These are phyloP conservation scores for Aspergillus luchuensis DNA, from an alignment of 2,329 filamentous ascomycete species.

Conservation along the genomic window DNA sequence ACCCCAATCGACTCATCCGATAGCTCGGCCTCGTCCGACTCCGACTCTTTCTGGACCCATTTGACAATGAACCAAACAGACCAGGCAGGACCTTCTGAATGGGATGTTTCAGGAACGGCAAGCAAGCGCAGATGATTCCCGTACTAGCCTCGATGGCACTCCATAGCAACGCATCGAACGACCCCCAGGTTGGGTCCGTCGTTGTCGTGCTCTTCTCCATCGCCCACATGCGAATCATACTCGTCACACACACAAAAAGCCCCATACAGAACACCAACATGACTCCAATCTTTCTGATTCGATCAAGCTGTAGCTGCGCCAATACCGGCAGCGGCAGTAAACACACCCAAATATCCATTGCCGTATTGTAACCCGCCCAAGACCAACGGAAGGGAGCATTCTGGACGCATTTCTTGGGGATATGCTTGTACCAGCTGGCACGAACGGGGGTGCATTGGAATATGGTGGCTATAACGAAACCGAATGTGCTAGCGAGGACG, in stretches of 20 bases:
- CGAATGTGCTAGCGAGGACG: slow-evolving; percentile 12
- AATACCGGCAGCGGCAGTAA: slow-evolving; percentile 6
- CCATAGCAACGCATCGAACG: slow-evolving; percentile 9
- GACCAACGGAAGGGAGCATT: slow-evolving; percentile 7
- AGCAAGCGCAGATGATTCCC: slow-evolving; percentile 13
- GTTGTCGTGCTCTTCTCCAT: slow-evolving; percentile 9
- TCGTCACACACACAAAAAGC: slow-evolving; percentile 8
- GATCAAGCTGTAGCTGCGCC: slow-evolving; percentile 5
- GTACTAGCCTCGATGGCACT: slow-evolving; percentile 14
- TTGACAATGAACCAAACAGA: slow-evolving; percentile 1
- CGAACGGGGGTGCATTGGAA: slow-evolving; percentile 13
- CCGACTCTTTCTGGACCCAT: not conserved
- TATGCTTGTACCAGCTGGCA: slow-evolving; percentile 6
- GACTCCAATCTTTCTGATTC: slow-evolving; percentile 3
- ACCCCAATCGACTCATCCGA: slow-evolving; percentile 4
- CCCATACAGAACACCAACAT: slow-evolving; percentile 12
- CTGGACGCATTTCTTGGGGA: slow-evolving; percentile 4
- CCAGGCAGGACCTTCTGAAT: slow-evolving; percentile 1
- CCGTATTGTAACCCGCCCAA: slow-evolving; percentile 8
- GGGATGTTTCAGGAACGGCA: slow-evolving; percentile 11
- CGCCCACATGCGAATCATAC: slow-evolving; percentile 9
- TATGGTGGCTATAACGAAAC: slow-evolving; percentile 9
- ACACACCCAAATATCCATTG: slow-evolving; percentile 9
- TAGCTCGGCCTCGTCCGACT: slow-evolving; percentile 4
- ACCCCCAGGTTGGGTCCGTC: slow-evolving; percentile 6